Conservation (phyloP, 352 stramenopile genomes). For the Globisporangium canariense region DNA sequence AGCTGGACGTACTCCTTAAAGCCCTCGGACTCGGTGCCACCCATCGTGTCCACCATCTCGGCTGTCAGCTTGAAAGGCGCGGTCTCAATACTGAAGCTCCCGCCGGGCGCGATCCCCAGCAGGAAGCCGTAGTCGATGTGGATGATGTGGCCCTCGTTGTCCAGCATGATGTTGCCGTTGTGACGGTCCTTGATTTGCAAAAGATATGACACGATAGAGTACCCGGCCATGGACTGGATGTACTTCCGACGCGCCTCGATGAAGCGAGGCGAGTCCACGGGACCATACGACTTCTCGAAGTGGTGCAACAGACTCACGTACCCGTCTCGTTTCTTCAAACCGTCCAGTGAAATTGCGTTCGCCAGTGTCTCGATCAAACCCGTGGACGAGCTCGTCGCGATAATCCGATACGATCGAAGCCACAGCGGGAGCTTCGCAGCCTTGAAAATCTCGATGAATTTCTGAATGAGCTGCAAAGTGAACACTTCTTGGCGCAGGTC, state of each 20-base stretch:
- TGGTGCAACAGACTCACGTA: constrained; percentile 93
- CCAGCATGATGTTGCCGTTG: constrained; percentile 99
- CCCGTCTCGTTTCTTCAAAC: constrained; percentile 95
- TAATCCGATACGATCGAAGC: constrained; percentile 96
- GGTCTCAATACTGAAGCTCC: constrained; percentile 98
- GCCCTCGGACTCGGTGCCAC: constrained; percentile 82
- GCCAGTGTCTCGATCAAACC: constrained; percentile 97
- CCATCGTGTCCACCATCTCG: constrained; percentile 99
- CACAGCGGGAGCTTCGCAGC: constrained; percentile 93
- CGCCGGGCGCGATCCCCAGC: constrained; percentile 97
- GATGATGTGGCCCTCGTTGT: constrained; percentile 97
- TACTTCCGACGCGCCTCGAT: constrained; percentile 94
- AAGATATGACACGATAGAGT: constrained; percentile 98
- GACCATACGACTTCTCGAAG: constrained; percentile 95
- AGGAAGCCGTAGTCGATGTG: constrained; percentile 99
- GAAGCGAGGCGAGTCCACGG: constrained; percentile 84
- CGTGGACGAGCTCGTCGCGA: constrained; percentile 93
- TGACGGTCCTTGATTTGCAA: constrained; percentile 99
- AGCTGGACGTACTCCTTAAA: constrained; percentile 98
- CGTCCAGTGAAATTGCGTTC: constrained; percentile 97
- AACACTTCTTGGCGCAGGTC: constrained; percentile 99
- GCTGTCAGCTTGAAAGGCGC: constrained; percentile 99
- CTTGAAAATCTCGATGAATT: constrained; percentile 97
- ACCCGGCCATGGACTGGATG: constrained; percentile 95
- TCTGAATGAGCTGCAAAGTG: constrained; percentile 97